phyloP scores from a whole-genome alignment of 441 rosid species.

The Adansonia madagascariensis region DNA sequence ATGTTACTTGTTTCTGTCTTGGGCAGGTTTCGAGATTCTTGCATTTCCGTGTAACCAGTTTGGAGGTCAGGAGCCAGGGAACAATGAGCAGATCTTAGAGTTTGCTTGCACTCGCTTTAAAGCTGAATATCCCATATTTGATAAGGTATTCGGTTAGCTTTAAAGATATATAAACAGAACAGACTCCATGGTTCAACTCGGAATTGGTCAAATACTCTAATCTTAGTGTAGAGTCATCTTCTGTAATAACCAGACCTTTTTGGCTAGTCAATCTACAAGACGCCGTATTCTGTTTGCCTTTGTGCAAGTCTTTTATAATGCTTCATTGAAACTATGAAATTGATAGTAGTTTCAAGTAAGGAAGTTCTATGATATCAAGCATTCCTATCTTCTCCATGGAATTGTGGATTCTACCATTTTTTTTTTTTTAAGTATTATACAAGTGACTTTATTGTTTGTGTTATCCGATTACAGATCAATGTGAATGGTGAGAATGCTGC shows the following conservation, averaged over 20 bases:
- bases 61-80: constrained; percentile 72
- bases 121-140: constrained; percentile 78
- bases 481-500: constrained; percentile 67
- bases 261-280: constrained; percentile 13
- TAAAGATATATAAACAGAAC: no score
- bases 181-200: neutral
- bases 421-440: neutral
- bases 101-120: constrained; percentile 79
- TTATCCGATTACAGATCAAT: constrained; percentile 51
- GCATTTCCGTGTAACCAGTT: constrained; percentile 84
- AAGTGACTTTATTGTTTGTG: neutral
- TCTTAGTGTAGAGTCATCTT: neutral
- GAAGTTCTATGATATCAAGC: neutral
- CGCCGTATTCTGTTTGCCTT: constrained; percentile 19
- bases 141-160: constrained; percentile 46
- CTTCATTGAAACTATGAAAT: neutral
- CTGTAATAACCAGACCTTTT: neutral
- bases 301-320: neutral
- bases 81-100: constrained; percentile 60
- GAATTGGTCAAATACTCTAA: neutral
- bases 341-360: neutral
- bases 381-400: neutral
- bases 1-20: neutral
- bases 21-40: constrained; percentile 69
- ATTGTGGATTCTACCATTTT: neutral